Conservation (phyloP, 2,329 filamentous ascomycete genomes). For the Aspergillus latus region DNA sequence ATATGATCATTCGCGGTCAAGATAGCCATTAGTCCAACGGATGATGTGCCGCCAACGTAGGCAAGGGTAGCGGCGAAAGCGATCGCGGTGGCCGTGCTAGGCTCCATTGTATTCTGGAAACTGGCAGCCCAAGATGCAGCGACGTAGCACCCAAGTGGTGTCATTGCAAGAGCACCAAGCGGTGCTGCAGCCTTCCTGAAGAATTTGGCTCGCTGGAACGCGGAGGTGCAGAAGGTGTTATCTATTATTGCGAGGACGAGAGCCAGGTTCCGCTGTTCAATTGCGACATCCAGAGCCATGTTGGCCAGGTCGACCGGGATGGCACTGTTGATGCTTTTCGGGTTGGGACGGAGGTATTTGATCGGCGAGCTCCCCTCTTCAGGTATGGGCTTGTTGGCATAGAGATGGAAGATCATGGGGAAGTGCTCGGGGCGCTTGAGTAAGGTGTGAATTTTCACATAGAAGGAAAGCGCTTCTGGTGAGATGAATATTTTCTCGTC, state of each 20-base stretch:
- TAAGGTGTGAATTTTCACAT: constrained; percentile 72
- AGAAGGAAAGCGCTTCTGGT: constrained; percentile 67
- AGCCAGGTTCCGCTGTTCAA: constrained; percentile 73
- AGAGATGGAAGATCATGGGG: constrained; percentile 76
- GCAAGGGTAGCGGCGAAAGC: constrained; percentile 78
- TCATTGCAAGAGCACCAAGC: constrained; percentile 39
- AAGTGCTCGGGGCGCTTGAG: constrained; percentile 73
- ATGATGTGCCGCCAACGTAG: constrained; percentile 78
- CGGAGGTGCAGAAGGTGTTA: constrained; percentile 50
- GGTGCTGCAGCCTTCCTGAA: constrained; percentile 44
- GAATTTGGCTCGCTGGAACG: constrained; percentile 46
- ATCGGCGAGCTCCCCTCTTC: constrained; percentile 59
- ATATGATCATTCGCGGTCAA: constrained; percentile 93
- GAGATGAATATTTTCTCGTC: constrained; percentile 80
- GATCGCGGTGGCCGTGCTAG: constrained; percentile 69
- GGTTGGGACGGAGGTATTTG: constrained; percentile 62
- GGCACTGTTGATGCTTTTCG: constrained; percentile 68
- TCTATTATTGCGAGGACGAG: constrained; percentile 77
- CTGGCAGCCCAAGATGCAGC: constrained; percentile 66
- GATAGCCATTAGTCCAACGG: constrained; percentile 78
- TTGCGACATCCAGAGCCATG: constrained; percentile 73
- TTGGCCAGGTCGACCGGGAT: constrained; percentile 70
- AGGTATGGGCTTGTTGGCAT: constrained; percentile 77
- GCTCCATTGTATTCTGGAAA: constrained; percentile 75
- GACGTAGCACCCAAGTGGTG: constrained; percentile 56